These are phyloP conservation scores for Aspergillus conjunctus DNA, from an alignment of 495 filamentous ascomycete genomes.

Conservation along the genomic window DNA sequence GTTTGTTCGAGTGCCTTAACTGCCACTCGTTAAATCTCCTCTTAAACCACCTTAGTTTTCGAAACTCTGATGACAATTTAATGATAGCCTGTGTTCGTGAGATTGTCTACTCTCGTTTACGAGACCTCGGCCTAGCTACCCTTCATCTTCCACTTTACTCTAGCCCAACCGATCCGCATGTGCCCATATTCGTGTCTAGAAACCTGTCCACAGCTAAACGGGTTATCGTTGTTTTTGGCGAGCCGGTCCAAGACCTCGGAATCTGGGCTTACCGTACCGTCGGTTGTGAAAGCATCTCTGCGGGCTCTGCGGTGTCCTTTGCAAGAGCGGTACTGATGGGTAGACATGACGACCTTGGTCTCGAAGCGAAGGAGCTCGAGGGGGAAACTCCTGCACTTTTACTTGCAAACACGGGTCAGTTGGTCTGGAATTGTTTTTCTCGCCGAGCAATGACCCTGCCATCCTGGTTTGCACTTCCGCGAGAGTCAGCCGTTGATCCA, in stretches of 20 bases:
- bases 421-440: conserved; percentile 65
- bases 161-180: conserved; percentile 51
- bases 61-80: neutral
- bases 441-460: conserved; percentile 54
- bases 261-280: conserved; percentile 70
- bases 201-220: conserved; percentile 61
- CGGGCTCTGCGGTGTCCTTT: conserved; percentile 66
- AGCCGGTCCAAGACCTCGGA: conserved; percentile 69
- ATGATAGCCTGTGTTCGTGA: conserved; percentile 60
- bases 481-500: conserved; percentile 54
- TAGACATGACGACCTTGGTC: conserved; percentile 3
- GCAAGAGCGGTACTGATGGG: conserved; percentile 50
- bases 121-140: conserved; percentile 54
- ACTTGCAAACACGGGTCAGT: conserved; percentile 71
- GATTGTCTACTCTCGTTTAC: conserved; percentile 63
- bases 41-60: neutral
- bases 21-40: neutral
- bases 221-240: conserved; percentile 74
- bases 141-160: conserved; percentile 61
- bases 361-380: neutral
- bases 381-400: conserved; percentile 51
- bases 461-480: conserved; percentile 56
- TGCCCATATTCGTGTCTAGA: conserved; percentile 66
- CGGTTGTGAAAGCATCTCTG: conserved; percentile 60
- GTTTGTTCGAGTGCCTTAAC: neutral